These are phyloP conservation scores for Hamiltosporidium magnivora DNA, from an alignment of 371 early-diverging fungal genomes.

Conservation along the genomic window DNA sequence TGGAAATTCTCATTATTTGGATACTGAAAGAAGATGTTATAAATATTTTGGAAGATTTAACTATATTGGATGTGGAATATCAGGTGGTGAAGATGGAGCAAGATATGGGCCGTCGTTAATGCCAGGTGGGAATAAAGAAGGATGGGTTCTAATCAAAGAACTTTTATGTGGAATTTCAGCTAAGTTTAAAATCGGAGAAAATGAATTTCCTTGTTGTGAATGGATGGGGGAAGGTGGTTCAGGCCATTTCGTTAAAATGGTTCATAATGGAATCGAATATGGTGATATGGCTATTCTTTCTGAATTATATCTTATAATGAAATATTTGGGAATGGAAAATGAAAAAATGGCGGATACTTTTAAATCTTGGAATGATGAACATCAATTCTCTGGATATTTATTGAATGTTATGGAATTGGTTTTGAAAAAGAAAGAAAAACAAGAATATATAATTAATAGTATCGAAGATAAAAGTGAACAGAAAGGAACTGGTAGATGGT, in stretches of 20 bases:
- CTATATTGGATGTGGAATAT: constrained; percentile 91
- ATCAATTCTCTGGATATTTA: constrained; percentile 76
- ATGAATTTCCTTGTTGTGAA: constrained; percentile 83
- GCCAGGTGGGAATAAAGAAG: constrained; percentile 83
- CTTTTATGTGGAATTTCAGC: background rate
- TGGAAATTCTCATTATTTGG: constrained; percentile 94
- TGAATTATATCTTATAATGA: constrained; percentile 81
- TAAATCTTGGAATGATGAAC: constrained; percentile 78
- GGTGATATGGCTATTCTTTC: constrained; percentile 95
- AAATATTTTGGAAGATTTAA: constrained; percentile 46
- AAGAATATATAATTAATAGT: constrained; percentile 76
- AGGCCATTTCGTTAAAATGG: constrained; percentile 98
- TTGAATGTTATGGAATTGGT: constrained; percentile 85
- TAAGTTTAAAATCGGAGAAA: constrained; percentile 68
- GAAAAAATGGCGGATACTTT: constrained; percentile 76
- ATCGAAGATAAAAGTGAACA: constrained; percentile 83
- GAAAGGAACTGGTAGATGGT: constrained; percentile 98
- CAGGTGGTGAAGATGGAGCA: constrained; percentile 97
- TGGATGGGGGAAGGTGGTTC: constrained; percentile 93
- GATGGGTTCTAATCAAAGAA: constrained; percentile 61
- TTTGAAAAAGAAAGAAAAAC: constrained; percentile 65
- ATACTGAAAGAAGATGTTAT: constrained; percentile 70
- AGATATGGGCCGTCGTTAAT: constrained; percentile 89
- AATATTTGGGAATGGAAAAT: constrained; percentile 64
- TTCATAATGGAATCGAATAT: constrained; percentile 98